Base-by-base conservation (phyloP, 2,329 filamentous ascomycete genomes). In the Elsinoe fawcettii region DNA sequence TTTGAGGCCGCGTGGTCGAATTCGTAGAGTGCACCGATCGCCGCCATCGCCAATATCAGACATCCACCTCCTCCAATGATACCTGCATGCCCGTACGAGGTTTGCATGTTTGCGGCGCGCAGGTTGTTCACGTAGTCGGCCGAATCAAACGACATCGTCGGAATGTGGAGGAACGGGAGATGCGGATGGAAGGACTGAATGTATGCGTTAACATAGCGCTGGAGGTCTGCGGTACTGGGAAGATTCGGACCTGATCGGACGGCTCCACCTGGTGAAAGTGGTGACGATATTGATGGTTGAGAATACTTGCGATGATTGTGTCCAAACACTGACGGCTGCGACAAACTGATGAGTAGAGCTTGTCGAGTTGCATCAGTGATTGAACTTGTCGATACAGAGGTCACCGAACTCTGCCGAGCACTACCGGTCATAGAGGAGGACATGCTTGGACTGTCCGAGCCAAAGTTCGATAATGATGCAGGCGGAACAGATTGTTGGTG, bases 171-270 rank as follows among this genome's bases (percentile, higher is more conserved):
- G 71, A 97, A 96, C n/a, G 93, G 92, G 60, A 96, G 74, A 70
- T 97, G 92, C 20, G 92, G 92, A 68, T 96, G 91, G 71, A 95
- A 96, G 70, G 89, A 95, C 62, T 85, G 84, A 66, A 97, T 84
- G 73, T 96, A 97, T 59, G 91, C 87, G 62, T 85, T 84, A 61
- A 96, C 88, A 71, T 91, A 96, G 69, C 90, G 87, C 71, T 95
- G 90, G 61, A 97, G 82, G 69, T 96, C 90, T 67, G 82, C 79
- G 32, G 89, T 92, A 73, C 81, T 90, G 55, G 92, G 91, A 58
- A 96, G 79, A 66, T 74, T 77, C 64, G 78, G 74, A 60, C 66
- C 67, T 63, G 66, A 69, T 43, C 64, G 66, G 57, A 66, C 44
- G 18, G 44, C 58, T 39, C 51, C 53, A 41, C 58, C 65, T 36